A percentile compares a stretch with the other conserved stretches of the same genome.
Evolutionary conservation across 2,329 filamentous ascomycete genomes (phyloP).

Genomic region (Paecilomyces sp.): DNA sequence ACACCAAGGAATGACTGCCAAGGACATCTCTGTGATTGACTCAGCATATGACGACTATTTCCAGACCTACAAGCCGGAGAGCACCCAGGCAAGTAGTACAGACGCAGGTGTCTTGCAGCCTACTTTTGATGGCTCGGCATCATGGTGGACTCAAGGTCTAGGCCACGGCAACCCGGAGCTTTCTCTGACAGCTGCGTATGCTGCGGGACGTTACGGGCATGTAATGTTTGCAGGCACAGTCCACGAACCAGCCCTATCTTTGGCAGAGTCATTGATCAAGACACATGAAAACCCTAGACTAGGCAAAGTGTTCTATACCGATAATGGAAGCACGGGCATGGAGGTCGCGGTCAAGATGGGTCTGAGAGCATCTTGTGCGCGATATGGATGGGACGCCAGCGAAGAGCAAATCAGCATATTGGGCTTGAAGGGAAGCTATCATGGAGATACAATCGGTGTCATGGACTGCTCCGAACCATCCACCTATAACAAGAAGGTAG

Average conservation of each 20-base stretch:
- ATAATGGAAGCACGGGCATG: constrained; percentile 76
- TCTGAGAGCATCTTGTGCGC: constrained; percentile 57
- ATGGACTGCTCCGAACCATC: constrained; percentile 80
- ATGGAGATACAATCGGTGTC: constrained; percentile 80
- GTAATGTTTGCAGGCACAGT: constrained; percentile 79
- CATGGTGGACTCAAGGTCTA: constrained; percentile 87
- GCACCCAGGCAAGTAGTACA: constrained; percentile 8
- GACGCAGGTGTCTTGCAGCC: constrained; percentile 45
- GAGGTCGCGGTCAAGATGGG: constrained; percentile 86
- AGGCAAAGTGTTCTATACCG: constrained; percentile 69
- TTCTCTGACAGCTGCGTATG: constrained; percentile 69
- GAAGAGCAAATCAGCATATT: constrained; percentile 58
- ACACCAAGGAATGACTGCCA: constrained; percentile 55
- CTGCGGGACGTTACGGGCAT: constrained; percentile 76
- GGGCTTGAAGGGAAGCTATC: constrained; percentile 73
- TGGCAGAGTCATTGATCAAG: constrained; percentile 59
- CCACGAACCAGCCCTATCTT: constrained; percentile 66
- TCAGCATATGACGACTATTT: constrained; percentile 75
- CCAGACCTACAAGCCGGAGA: constrained; percentile 47
- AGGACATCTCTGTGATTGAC: constrained; percentile 67
- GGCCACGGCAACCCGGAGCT: constrained; percentile 70
- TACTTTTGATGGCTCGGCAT: constrained; percentile 76
- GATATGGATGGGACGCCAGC: constrained; percentile 59
- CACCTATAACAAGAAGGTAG: constrained; percentile 72
- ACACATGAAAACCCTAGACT: constrained; percentile 58